Conservation (phyloP, 176 grass and related monocot genomes). For the Carex littledalei region DNA sequence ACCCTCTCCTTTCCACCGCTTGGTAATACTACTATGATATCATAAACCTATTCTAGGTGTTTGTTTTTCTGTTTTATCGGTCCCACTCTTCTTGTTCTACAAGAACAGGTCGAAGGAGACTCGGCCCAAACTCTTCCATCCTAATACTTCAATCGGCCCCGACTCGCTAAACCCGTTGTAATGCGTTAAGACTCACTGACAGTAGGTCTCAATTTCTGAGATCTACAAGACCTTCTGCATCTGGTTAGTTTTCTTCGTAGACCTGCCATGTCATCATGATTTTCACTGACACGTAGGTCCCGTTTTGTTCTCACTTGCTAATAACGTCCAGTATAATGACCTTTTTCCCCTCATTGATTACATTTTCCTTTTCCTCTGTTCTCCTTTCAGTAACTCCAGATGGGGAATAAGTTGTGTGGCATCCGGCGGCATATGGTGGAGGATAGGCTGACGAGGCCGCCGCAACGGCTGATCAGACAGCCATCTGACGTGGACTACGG, state of each 20-base stretch:
- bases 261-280: neutral
- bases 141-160: no score
- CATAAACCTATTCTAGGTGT: neutral
- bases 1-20: neutral
- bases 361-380: conserved; percentile 4
- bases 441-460: conserved; percentile 65
- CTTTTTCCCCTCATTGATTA: neutral
- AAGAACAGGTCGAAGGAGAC: neutral
- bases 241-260: neutral
- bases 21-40: neutral
- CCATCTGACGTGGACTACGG: conserved; percentile 50
- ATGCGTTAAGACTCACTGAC: neutral
- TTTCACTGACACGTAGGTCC: conserved; percentile 4
- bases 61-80: neutral
- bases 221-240: neutral
- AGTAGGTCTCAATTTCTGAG: neutral
- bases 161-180: neutral
- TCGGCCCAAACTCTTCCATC: no score
- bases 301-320: neutral
- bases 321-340: neutral
- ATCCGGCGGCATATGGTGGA: conserved; percentile 34
- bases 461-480: conserved; percentile 43
- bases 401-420: conserved; percentile 49
- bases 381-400: neutral
- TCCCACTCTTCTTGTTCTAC: neutral